Conservation (phyloP, 2,329 filamentous ascomycete species). For the Purpureocillium lavendulum region DNA sequence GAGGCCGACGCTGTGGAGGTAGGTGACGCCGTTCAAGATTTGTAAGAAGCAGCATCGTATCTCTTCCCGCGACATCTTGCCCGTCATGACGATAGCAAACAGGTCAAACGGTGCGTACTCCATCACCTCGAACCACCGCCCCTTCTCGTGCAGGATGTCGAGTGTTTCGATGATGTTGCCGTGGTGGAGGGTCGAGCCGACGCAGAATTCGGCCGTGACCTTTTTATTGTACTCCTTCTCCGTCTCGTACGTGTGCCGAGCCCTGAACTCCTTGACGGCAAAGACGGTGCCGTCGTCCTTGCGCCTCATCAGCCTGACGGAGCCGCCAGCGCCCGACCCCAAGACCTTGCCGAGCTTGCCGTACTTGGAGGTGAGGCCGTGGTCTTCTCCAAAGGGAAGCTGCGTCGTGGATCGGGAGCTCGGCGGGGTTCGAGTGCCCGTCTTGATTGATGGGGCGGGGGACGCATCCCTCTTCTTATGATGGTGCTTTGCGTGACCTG, state of each 20-base stretch:
- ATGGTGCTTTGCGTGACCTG: conserved; percentile 57
- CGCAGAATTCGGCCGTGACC: conserved; percentile 95
- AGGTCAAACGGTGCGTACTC: conserved; percentile 94
- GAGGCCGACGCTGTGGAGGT: conserved; percentile 88
- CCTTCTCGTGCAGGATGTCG: conserved; percentile 91
- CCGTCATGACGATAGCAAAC: conserved; percentile 98
- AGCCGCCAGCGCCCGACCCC: conserved; percentile 89
- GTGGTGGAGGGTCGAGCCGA: conserved; percentile 92
- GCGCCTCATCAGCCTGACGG: conserved; percentile 87
- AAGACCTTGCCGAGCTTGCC: conserved; percentile 92
- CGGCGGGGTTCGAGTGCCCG: conserved; percentile 39
- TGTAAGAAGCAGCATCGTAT: conserved; percentile 87
- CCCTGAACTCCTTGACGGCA: conserved; percentile 93
- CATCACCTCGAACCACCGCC: conserved; percentile 97
- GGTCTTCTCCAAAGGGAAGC: conserved; percentile 89
- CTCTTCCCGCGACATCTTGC: conserved; percentile 90
- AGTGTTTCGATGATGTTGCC: conserved; percentile 98
- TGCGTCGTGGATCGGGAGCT: conserved; percentile 44
- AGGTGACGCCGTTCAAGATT: conserved; percentile 89
- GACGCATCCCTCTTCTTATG: conserved; percentile 63
- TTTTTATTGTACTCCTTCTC: conserved; percentile 98
- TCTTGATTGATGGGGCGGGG: conserved; percentile 47
- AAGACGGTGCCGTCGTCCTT: conserved; percentile 90
- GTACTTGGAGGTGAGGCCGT: conserved; percentile 83
- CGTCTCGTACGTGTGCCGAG: conserved; percentile 85